These are phyloP conservation scores for Cerioporus squamosus DNA, from an alignment of 1,284 basidiomycete genomes.

Conservation along the genomic window DNA sequence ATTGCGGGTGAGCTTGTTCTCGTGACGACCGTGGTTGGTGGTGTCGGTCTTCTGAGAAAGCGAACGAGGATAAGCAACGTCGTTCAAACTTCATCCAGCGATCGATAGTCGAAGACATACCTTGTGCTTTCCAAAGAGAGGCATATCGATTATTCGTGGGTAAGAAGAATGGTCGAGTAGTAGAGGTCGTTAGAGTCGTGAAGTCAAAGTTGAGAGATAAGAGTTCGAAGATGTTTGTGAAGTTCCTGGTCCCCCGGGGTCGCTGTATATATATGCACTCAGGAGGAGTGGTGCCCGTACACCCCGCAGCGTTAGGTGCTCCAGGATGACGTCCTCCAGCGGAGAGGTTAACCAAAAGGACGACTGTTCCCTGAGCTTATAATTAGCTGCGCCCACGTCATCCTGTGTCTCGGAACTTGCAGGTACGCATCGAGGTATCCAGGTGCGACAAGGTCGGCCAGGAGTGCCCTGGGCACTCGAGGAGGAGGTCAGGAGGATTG, in stretches of 20 bases:
- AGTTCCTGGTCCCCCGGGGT: too few species aligned
- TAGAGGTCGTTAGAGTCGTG: not conserved
- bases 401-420: too few species aligned
- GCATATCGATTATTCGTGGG: constrained; percentile 13
- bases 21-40: constrained; percentile 1
- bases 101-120: constrained; percentile 6
- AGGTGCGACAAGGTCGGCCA: too few species aligned
- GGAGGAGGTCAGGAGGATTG: too few species aligned
- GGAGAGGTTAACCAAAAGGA: too few species aligned
- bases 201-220: not conserved
- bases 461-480: too few species aligned
- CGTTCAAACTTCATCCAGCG: too few species aligned
- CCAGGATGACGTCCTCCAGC: constrained; percentile 8
- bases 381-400: too few species aligned
- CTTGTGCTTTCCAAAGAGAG: constrained; percentile 28
- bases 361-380: too few species aligned
- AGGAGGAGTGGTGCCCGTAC: not conserved
- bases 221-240: not conserved
- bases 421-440: too few species aligned
- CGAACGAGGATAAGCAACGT: too few species aligned
- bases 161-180: not conserved
- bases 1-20: constrained; percentile 2
- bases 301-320: not conserved
- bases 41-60: not conserved
- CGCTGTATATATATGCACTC: constrained; percentile 1